Base-by-base conservation (phyloP, 2,329 filamentous ascomycete genomes). In the Botryosphaeria dothidea region DNA sequence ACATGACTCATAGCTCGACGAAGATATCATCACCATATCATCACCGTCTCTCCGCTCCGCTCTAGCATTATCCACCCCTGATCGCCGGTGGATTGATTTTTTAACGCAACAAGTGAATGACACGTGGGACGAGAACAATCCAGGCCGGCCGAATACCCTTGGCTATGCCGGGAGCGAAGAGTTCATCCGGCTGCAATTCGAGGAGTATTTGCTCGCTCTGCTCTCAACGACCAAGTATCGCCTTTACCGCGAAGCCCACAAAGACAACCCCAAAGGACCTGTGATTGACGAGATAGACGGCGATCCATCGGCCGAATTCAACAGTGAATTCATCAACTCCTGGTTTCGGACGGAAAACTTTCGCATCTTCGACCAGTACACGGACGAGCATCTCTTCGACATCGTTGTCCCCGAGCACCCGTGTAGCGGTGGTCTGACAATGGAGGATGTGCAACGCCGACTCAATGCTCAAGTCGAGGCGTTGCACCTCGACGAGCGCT, bases 131-230 rank as follows among this genome's bases (percentile, higher is more conserved):
- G 92, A 97, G 46, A 68, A 88, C 4, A 94, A 98, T 72, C 95
- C 95, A 0, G 87, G 88, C 67, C 86, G 92, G 54, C 95, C 95
- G n/a, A 97, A 93, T 72, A 96, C 92, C 2, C 90, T 97, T 83
- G 93, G 93, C 31, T 99, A 97, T 73, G 89, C 92, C 41, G 95
- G 95, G 31, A 97, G 93, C 68, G 95, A 99, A 79, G 95, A 98
- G 75, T 97, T 97, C 73, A 99, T 99, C 71, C 88, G 95, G 31
- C 87, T 97, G 45, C 94, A 98, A 73, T 99, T 99, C 68, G 95
- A 99, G 78, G 93, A 97, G 73, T 99, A 99, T 74, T 85, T 99
- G 5, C 85, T 98, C 25, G 92, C 93, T 0, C 85, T 99, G 67
- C 87, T 98, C 48, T 92, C 93, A 0, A 88, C 92, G 0, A 90